These are phyloP conservation scores for Vigna reflexopilosa DNA, from an alignment of 306 rosid species.

Conservation along the genomic window DNA sequence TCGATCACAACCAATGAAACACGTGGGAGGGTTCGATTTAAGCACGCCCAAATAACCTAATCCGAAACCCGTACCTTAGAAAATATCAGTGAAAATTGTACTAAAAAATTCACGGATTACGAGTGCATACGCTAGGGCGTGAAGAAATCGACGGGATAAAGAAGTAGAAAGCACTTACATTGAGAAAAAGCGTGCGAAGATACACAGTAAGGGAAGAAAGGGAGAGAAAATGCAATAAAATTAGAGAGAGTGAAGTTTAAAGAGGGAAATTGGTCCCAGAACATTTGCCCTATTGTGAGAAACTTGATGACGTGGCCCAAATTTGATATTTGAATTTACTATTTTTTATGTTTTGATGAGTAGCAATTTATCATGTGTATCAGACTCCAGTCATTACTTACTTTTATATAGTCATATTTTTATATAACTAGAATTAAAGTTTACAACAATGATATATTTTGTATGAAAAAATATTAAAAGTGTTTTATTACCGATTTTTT, in stretches of 20 bases:
- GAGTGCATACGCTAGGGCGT: not conserved
- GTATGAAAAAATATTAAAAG: too few relatives aligned
- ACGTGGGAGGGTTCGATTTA: conserved; percentile 1
- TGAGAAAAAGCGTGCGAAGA: conserved; percentile 25
- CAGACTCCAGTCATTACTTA: not conserved
- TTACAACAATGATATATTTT: too few relatives aligned
- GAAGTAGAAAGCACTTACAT: conserved; percentile 49
- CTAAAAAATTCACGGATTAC: not conserved
- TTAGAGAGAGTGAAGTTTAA: not conserved
- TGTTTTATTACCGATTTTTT: too few relatives aligned
- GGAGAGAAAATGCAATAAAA: not conserved
- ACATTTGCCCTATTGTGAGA: conserved; percentile 43
- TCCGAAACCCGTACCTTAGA: conserved; percentile 15
- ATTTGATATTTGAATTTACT: not conserved
- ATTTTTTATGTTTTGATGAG: not conserved
- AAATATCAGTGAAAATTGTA: conserved; percentile 17
- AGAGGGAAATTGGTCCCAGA: not conserved
- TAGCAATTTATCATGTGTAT: not conserved
- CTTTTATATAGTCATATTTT: too few relatives aligned
- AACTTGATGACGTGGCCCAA: not conserved
- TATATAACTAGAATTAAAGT: too few relatives aligned
- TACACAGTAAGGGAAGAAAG: not conserved
- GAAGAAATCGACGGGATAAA: conserved; percentile 32
- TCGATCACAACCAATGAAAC: conserved; percentile 6
- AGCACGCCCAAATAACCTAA: conserved; percentile 24